These are phyloP conservation scores for Omphalotus olearius DNA, from an alignment of 1,284 basidiomycete species.

Conservation along the genomic window DNA sequence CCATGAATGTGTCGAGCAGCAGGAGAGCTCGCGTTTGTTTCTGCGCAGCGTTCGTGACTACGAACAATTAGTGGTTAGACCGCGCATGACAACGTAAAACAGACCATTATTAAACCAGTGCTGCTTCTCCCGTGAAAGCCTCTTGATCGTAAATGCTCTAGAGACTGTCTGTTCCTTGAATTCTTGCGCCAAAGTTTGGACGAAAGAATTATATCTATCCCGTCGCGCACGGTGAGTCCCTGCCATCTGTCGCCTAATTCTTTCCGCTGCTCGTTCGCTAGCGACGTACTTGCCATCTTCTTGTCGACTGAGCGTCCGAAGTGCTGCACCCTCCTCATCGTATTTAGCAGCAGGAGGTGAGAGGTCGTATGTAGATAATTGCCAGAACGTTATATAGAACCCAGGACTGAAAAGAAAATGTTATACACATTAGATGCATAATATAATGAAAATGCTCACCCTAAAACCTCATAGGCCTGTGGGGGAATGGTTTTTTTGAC, in stretches of 20 bases:
- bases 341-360: constrained; percentile 66
- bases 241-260: constrained; percentile 50
- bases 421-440: background rate
- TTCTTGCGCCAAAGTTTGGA: constrained; percentile 57
- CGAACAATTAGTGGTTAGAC: constrained; percentile 14
- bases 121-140: constrained; percentile 76
- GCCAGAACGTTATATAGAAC: constrained; percentile 95
- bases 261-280: constrained; percentile 64
- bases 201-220: constrained; percentile 57
- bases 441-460: constrained; percentile 41
- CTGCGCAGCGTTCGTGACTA: constrained; percentile 27
- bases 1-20: constrained; percentile 66
- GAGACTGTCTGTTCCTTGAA: constrained; percentile 73
- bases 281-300: constrained; percentile 55
- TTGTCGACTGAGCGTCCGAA: constrained; percentile 55
- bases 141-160: constrained; percentile 70
- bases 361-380: constrained; percentile 86
- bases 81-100: constrained; percentile 4
- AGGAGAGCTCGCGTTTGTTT: constrained; percentile 37
- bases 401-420: constrained; percentile 59
- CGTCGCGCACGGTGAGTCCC: constrained; percentile 53
- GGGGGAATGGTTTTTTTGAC: constrained; percentile 64
- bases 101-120: constrained; percentile 84
- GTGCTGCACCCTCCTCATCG: constrained; percentile 59
- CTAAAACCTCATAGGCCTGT: constrained; percentile 61